These are phyloP conservation scores for Hypoxylon fuscum DNA, from an alignment of 495 filamentous ascomycete genomes.

Conservation along the genomic window DNA sequence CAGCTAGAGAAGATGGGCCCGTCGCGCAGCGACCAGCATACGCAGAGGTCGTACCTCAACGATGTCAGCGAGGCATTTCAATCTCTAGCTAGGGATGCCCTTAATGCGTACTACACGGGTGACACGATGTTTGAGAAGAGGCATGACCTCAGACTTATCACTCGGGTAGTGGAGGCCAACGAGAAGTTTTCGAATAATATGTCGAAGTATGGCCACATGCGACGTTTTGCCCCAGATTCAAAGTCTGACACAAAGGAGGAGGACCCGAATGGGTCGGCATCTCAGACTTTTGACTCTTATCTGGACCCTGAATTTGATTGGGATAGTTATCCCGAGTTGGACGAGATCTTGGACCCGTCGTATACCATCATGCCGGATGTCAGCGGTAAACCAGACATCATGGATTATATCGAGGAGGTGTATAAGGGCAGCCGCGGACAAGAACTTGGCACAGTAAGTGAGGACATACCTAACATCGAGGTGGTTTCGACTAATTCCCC, in stretches of 20 bases:
- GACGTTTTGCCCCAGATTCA: slow-evolving; percentile 41
- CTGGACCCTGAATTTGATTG: neutral
- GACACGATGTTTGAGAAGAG: slow-evolving; percentile 50
- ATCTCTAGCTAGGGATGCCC: slow-evolving; percentile 40
- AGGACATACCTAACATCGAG: neutral
- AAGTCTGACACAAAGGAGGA: slow-evolving; percentile 14
- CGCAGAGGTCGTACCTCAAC: slow-evolving; percentile 47
- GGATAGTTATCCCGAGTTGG: slow-evolving; percentile 36
- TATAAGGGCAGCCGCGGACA: slow-evolving; percentile 43
- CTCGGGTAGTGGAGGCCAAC: slow-evolving; percentile 53
- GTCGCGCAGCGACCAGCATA: slow-evolving; percentile 29
- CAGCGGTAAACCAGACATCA: slow-evolving; percentile 18
- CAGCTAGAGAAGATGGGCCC: slow-evolving; percentile 54
- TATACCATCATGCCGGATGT: neutral
- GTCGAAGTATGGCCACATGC: slow-evolving; percentile 49
- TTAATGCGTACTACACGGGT: slow-evolving; percentile 53
- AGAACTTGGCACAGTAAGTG: slow-evolving; percentile 45
- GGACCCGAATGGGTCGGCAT: neutral
- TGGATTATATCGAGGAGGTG: slow-evolving; percentile 39
- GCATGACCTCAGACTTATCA: slow-evolving; percentile 52
- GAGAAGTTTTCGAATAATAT: slow-evolving; percentile 54
- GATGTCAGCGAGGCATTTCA: slow-evolving; percentile 56
- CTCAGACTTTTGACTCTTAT: neutral
- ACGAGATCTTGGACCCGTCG: slow-evolving; percentile 30
- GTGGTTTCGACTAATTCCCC: neutral